Conservation (phyloP, 352 stramenopile genomes). For the Globisporangium radiosum region DNA sequence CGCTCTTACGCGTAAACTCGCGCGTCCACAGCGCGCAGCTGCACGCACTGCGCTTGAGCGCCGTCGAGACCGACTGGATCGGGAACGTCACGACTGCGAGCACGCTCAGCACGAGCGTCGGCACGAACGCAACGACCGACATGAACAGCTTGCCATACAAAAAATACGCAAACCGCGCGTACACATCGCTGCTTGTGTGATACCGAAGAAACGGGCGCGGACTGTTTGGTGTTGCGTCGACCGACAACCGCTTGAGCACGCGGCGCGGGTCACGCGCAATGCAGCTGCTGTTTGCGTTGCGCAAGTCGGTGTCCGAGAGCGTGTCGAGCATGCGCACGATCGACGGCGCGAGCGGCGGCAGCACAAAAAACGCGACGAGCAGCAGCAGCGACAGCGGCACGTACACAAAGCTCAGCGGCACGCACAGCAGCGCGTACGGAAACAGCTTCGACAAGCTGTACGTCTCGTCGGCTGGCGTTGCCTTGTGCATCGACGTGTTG, state of each 20-base stretch:
- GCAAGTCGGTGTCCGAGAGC: conserved; percentile 71
- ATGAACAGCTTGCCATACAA: conserved; percentile 52
- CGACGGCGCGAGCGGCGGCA: conserved; percentile 40
- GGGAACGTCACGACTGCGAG: conserved; percentile 50
- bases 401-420: conserved; percentile 50
- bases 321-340: conserved; percentile 57
- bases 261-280: conserved; percentile 39
- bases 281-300: conserved; percentile 63
- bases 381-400: conserved; percentile 49
- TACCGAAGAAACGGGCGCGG: conserved; percentile 51
- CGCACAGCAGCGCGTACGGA: conserved; percentile 47
- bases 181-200: conserved; percentile 48
- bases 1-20: conserved; percentile 57
- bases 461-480: conserved; percentile 10
- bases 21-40: conserved; percentile 48
- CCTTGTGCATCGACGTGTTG: background rate
- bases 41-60: conserved; percentile 34
- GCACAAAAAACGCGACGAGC: conserved; percentile 48
- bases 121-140: conserved; percentile 47
- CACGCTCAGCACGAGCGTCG: conserved; percentile 44
- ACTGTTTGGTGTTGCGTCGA: conserved; percentile 13
- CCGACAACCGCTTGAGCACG: conserved; percentile 49
- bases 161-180: conserved; percentile 69
- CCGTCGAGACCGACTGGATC: conserved; percentile 38
- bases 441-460: conserved; percentile 64